phyloP scores from a whole-genome alignment of 108 stramenopile genomes.

The Aureococcus anophagefferens region DNA sequence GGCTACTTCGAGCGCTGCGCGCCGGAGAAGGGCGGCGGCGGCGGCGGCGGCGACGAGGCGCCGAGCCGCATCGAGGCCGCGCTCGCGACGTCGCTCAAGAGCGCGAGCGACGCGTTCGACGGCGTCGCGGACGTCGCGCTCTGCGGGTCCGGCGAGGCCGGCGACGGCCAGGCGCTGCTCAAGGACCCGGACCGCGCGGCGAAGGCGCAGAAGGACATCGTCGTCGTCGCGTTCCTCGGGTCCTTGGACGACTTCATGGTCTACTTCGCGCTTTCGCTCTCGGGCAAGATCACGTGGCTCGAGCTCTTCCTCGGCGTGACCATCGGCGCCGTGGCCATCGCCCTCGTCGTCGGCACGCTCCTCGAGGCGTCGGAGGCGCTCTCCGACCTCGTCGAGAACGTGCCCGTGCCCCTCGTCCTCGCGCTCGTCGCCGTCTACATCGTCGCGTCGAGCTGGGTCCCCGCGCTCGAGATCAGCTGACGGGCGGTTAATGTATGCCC shows the following conservation, averaged over 20 bases:
- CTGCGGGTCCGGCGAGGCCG: too few relatives aligned
- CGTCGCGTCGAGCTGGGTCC: not conserved
- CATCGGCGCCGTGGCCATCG: not conserved
- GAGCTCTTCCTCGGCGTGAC: not conserved
- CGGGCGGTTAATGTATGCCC: too few relatives aligned
- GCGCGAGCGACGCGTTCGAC: too few relatives aligned
- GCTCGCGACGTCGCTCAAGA: too few relatives aligned
- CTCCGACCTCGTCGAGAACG: not conserved
- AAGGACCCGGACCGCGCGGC: not conserved
- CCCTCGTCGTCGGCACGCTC: not conserved
- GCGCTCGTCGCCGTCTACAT: not conserved
- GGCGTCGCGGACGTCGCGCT: too few relatives aligned
- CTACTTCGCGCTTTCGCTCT: not conserved
- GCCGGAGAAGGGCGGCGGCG: too few relatives aligned
- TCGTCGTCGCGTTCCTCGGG: not conserved
- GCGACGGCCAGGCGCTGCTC: not conserved
- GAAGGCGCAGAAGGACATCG: not conserved
- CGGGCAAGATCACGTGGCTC: not conserved
- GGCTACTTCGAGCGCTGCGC: not conserved
- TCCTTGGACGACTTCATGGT: not conserved
- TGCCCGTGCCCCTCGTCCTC: not conserved
- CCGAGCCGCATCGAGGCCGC: too few relatives aligned
- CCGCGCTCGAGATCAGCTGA: too few relatives aligned
- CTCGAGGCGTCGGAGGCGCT: not conserved
- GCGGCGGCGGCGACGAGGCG: too few relatives aligned